Percentiles rank a stretch among this genome's conserved stretches.
phyloP scores from a whole-genome alignment of 192 early-diverging fungal species.

The Mycoemilia scoparia region DNA sequence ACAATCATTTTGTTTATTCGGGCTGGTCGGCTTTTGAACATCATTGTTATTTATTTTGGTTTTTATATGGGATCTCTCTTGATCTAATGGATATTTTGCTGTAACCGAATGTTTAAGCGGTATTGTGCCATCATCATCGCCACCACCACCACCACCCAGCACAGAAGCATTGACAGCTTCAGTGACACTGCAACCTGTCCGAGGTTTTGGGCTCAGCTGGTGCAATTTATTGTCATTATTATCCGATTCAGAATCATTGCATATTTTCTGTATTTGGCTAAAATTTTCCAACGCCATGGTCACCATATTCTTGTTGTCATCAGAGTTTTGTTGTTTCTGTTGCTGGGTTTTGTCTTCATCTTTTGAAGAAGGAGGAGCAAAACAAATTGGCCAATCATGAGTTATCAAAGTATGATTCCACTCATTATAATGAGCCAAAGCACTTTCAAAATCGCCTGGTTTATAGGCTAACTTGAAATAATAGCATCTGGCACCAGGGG shows the following conservation, averaged over 20 bases:
- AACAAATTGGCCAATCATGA: conserved; percentile 75
- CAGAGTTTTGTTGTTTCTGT: not conserved
- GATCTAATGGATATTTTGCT: too few species aligned
- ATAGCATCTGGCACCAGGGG: conserved; percentile 39
- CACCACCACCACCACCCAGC: too few species aligned
- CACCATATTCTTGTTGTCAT: not conserved
- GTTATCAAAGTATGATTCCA: conserved; percentile 55
- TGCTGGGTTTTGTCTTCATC: not conserved
- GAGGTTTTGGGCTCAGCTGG: not conserved
- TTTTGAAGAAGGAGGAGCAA: conserved; percentile 29
- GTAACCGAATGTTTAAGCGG: too few species aligned
- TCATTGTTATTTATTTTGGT: too few species aligned
- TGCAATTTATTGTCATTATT: not conserved
- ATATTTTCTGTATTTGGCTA: not conserved
- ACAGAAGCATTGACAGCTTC: not conserved
- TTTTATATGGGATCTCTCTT: too few species aligned
- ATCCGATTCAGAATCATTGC: too few species aligned
- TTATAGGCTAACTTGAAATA: conserved; percentile 66
- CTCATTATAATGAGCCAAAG: conserved; percentile 40
- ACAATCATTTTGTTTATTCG: too few species aligned
- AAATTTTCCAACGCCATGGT: not conserved
- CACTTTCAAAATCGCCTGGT: conserved; percentile 61
- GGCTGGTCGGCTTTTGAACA: too few species aligned
- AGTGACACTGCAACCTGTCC: not conserved
- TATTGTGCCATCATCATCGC: too few species aligned